These are phyloP conservation scores for Punica granatum DNA, from an alignment of 345 rosid genomes.

Conservation along the genomic window DNA sequence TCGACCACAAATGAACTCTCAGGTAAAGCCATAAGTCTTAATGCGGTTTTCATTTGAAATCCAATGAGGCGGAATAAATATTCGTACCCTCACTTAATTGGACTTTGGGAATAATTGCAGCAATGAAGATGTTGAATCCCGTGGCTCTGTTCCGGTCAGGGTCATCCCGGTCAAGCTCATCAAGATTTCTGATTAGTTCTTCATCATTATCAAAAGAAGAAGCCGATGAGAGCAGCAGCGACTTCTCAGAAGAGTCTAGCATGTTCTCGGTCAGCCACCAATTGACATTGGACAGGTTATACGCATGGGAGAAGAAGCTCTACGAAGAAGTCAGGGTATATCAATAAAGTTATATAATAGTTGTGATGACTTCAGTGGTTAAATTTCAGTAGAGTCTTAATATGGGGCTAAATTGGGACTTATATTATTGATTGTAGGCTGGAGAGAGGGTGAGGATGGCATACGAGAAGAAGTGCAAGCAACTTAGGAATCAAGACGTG, in stretches of 20 bases:
- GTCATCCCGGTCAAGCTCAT: conserved; percentile 78
- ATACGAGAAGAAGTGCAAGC: conserved; percentile 67
- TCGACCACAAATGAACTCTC: conserved; percentile 53
- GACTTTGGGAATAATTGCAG: conserved; percentile 35
- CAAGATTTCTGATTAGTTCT: conserved; percentile 60
- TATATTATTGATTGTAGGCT: conserved; percentile 31
- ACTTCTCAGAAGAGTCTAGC: conserved; percentile 53
- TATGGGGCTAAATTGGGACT: background rate
- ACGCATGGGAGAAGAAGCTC: conserved; percentile 96
- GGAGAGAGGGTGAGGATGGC: conserved; percentile 71
- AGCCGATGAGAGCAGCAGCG: conserved; percentile 46
- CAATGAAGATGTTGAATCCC: conserved; percentile 84
- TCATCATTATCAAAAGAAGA: conserved; percentile 52
- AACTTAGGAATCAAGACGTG: conserved; percentile 68
- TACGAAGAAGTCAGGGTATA: conserved; percentile 85
- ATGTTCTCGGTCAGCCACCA: conserved; percentile 66
- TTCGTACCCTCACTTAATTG: background rate
- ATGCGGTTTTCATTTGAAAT: background rate
- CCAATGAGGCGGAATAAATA: background rate
- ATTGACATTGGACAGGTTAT: conserved; percentile 72
- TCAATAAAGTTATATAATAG: conserved; percentile 3
- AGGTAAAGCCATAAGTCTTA: conserved; percentile 31
- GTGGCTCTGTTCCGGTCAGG: conserved; percentile 85
- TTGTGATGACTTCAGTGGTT: background rate
- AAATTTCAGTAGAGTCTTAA: background rate